phyloP scores from a whole-genome alignment of 345 rosid species.

The Lepidium aucheri region DNA sequence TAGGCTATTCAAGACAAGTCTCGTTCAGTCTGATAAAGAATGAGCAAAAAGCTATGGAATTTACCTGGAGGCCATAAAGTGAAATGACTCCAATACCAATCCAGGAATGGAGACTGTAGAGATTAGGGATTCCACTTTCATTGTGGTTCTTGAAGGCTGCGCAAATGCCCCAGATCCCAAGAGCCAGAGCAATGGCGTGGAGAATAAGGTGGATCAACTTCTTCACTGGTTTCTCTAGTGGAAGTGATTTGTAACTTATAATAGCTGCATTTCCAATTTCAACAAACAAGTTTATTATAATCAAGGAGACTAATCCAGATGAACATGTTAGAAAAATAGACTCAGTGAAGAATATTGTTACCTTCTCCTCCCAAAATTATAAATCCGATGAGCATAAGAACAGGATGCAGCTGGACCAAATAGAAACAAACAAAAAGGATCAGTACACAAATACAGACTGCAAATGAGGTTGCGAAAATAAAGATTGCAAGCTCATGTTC shows the following conservation, averaged over 20 bases:
- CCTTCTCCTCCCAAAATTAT: constrained; percentile 95
- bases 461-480: background rate
- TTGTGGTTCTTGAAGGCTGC: constrained; percentile 90
- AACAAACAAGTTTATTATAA: background rate
- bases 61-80: constrained; percentile 87
- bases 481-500: background rate
- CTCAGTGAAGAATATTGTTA: constrained; percentile 6
- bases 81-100: constrained; percentile 66
- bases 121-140: constrained; percentile 66
- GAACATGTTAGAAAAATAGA: background rate
- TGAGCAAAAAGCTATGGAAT: background rate
- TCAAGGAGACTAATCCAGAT: background rate
- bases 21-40: background rate
- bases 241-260: constrained; percentile 67
- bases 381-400: constrained; percentile 83
- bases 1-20: background rate
- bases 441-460: background rate
- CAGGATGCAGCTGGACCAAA: constrained; percentile 70
- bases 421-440: background rate
- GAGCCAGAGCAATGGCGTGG: constrained; percentile 72
- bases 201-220: constrained; percentile 71
- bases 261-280: constrained; percentile 47
- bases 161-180: constrained; percentile 64
- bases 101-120: constrained; percentile 97
- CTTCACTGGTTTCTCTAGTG: constrained; percentile 62